A percentile compares a stretch with the other conserved stretches of the same genome.
Conservation (phyloP, 768 basidiomycete genomes). For the Hericium alpestre region DNA sequence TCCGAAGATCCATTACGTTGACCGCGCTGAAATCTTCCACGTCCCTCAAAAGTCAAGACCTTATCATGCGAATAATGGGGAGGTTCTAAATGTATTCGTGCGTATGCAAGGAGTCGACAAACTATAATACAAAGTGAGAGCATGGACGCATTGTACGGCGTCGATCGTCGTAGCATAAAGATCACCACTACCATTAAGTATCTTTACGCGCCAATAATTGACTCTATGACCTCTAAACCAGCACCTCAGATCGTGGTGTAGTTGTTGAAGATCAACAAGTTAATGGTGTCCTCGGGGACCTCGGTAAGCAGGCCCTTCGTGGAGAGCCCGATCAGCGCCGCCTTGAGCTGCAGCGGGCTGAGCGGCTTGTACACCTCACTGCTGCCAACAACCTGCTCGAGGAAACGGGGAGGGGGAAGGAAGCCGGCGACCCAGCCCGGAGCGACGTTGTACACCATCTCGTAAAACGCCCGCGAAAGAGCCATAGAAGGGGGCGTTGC, state of each 20-base stretch:
- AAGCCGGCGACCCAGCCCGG: slow-evolving; percentile 45
- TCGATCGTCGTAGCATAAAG: too few relatives aligned
- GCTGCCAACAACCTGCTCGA: slow-evolving; percentile 28
- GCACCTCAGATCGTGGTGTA: slow-evolving; percentile 1
- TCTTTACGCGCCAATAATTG: background rate
- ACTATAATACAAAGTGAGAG: background rate
- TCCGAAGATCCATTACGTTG: too few relatives aligned
- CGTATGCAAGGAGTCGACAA: background rate
- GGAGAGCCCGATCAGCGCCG: slow-evolving; percentile 53
- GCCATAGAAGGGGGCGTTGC: slow-evolving; percentile 25
- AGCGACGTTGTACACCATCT: slow-evolving; percentile 39
- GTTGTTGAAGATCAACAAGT: slow-evolving; percentile 50
- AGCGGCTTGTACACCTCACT: slow-evolving; percentile 33
- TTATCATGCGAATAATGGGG: too few relatives aligned
- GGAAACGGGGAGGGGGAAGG: slow-evolving; percentile 40
- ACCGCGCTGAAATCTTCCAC: too few relatives aligned
- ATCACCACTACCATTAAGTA: background rate
- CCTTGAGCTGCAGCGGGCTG: slow-evolving; percentile 67
- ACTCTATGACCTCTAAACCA: background rate
- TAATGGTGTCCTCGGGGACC: slow-evolving; percentile 42
- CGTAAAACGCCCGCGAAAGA: slow-evolving; percentile 37
- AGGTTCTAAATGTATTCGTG: too few relatives aligned
- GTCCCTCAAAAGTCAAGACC: too few relatives aligned
- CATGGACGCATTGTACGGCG: background rate
- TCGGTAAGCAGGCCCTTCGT: slow-evolving; percentile 38